phyloP scores from a whole-genome alignment of 495 filamentous ascomycete species.

The Penicillium simplicissimum region DNA sequence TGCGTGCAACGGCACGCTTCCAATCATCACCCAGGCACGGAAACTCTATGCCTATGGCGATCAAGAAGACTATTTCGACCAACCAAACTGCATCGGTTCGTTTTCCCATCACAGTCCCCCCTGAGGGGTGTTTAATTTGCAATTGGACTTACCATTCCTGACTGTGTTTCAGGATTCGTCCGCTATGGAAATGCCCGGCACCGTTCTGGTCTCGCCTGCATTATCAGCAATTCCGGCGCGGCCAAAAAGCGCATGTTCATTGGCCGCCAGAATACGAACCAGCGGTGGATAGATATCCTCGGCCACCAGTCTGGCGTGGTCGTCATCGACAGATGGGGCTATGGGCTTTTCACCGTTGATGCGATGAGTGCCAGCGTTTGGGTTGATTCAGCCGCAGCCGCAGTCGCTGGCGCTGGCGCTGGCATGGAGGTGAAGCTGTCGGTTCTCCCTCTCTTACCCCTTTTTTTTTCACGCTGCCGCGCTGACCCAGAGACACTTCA shows the following conservation, averaged over 20 bases:
- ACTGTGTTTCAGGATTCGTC: conserved; percentile 51
- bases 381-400: conserved; percentile 53
- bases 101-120: background rate
- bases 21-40: conserved; percentile 61
- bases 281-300: conserved; percentile 64
- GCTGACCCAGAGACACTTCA: background rate
- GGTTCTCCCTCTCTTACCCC: conserved; percentile 15
- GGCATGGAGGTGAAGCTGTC: conserved; percentile 40
- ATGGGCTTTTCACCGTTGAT: conserved; percentile 53
- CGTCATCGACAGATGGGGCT: conserved; percentile 56
- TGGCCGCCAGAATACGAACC: conserved; percentile 54
- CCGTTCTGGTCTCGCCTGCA: conserved; percentile 55
- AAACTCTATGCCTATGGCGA: conserved; percentile 69
- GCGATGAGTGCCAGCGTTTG: conserved; percentile 59
- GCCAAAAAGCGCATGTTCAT: conserved; percentile 61
- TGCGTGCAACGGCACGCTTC: conserved; percentile 59
- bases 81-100: conserved; percentile 62
- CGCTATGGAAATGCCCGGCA: conserved; percentile 58
- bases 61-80: conserved; percentile 70
- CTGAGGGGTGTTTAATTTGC: background rate
- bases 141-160: conserved; percentile 9
- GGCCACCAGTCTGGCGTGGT: conserved; percentile 47
- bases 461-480: background rate
- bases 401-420: conserved; percentile 46
- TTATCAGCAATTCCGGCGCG: conserved; percentile 56